Percentiles rank a stretch among this genome's conserved stretches.
Evolutionary conservation across 768 basidiomycete genomes (phyloP).

Genomic region (Termitomyces sp.): DNA sequence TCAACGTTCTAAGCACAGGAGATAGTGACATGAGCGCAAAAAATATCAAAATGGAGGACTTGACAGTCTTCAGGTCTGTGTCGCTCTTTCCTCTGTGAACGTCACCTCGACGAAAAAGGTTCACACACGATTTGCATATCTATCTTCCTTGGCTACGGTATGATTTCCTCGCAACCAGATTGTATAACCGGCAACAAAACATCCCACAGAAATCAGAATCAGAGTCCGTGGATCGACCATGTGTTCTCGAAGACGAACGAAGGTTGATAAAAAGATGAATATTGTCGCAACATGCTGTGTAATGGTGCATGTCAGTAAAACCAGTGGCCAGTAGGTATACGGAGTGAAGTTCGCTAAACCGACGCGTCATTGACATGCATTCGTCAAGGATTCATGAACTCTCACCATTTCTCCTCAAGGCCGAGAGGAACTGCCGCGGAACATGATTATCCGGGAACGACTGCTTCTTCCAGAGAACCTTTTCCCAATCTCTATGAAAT

Average conservation of each 20-base stretch:
- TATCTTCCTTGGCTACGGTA: conserved; percentile 12
- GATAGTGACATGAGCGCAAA: conserved; percentile 85
- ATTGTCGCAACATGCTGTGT: conserved; percentile 82
- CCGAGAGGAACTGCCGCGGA: conserved; percentile 70
- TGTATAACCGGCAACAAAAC: conserved; percentile 56
- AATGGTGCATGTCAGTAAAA: conserved; percentile 65
- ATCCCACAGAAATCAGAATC: conserved; percentile 55
- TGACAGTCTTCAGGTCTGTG: conserved; percentile 70
- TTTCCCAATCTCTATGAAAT: conserved; percentile 44
- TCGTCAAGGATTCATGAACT: conserved; percentile 21
- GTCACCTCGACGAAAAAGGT: not conserved
- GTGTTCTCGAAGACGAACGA: conserved; percentile 61
- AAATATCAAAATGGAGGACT: conserved; percentile 83
- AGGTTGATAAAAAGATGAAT: conserved; percentile 77
- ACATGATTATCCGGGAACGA: conserved; percentile 84
- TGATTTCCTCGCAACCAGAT: conserved; percentile 54
- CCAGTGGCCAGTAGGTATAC: conserved; percentile 71
- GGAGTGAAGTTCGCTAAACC: conserved; percentile 71
- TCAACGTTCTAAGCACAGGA: conserved; percentile 87
- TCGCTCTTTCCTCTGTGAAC: not conserved
- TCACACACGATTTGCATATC: conserved; percentile 15
- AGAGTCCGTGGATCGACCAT: conserved; percentile 64
- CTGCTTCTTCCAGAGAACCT: conserved; percentile 74
- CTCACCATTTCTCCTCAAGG: conserved; percentile 75
- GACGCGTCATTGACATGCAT: conserved; percentile 8